Evolutionary conservation across 2,329 filamentous ascomycete species (phyloP).

Genomic region (Pestalotiopsis sp.): DNA sequence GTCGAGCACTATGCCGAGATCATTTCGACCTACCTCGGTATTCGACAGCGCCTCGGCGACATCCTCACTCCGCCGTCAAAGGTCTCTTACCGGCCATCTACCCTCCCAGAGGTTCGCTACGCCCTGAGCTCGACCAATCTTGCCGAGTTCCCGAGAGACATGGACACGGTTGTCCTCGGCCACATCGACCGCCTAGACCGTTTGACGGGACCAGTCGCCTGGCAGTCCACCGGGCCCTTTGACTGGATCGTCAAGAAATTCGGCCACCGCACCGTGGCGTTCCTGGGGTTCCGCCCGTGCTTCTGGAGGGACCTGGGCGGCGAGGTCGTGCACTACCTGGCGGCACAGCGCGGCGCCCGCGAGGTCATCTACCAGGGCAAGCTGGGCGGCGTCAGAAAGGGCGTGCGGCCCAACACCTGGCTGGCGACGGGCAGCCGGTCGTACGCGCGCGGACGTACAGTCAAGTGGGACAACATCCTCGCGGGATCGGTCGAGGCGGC

Average conservation of each 20-base stretch:
- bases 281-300: slow-evolving; percentile 17
- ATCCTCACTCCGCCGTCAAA: slow-evolving; percentile 14
- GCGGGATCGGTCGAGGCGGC: slow-evolving; percentile 8
- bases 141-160: slow-evolving; percentile 7
- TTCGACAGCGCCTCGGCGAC: neutral
- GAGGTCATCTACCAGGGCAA: slow-evolving; percentile 18
- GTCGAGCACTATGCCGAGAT: slow-evolving; percentile 21
- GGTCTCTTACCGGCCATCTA: slow-evolving; percentile 15
- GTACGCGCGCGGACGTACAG: slow-evolving; percentile 11
- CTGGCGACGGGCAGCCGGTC: slow-evolving; percentile 15
- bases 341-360: slow-evolving; percentile 1
- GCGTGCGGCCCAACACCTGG: slow-evolving; percentile 15
- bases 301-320: slow-evolving; percentile 19
- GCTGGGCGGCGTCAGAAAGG: slow-evolving; percentile 15
- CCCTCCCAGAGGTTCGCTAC: slow-evolving; percentile 14
- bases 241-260: slow-evolving; percentile 15
- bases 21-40: slow-evolving; percentile 15
- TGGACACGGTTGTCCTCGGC: slow-evolving; percentile 17
- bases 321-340: slow-evolving; percentile 17
- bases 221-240: slow-evolving; percentile 14
- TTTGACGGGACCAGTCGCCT: slow-evolving; percentile 10
- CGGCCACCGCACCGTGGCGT: slow-evolving; percentile 13
- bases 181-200: slow-evolving; percentile 13
- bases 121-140: slow-evolving; percentile 16
- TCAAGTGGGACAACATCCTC: slow-evolving; percentile 14